A percentile compares a stretch with the other conserved stretches of the same genome.
Evolutionary conservation across 1,284 basidiomycete species (phyloP).

Genomic region (Abortiporus biennis): DNA sequence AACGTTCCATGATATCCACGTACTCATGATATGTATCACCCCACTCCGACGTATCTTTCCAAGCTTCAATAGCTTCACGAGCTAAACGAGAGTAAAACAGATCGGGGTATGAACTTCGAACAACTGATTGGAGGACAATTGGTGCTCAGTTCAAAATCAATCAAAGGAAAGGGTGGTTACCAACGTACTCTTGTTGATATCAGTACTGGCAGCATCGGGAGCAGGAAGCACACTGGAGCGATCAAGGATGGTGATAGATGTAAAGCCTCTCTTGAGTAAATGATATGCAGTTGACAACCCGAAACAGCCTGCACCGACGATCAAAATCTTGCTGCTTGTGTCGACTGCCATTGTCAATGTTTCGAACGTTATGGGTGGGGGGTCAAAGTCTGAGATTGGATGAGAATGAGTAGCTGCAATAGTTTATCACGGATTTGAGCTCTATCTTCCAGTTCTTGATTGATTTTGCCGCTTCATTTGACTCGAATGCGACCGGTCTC

Average conservation of each 20-base stretch:
- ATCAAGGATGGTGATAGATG: constrained; percentile 70
- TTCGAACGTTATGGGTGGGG: background rate
- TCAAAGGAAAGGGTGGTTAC: background rate
- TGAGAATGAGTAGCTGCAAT: background rate
- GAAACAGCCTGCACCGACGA: constrained; percentile 84
- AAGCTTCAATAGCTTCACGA: constrained; percentile 63
- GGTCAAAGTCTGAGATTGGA: no score
- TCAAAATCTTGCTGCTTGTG: constrained; percentile 40
- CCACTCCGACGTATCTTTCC: constrained; percentile 67
- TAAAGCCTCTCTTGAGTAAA: constrained; percentile 64
- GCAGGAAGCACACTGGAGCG: constrained; percentile 62
- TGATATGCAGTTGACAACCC: constrained; percentile 82
- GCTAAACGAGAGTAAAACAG: constrained; percentile 66
- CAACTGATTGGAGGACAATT: constrained; percentile 35
- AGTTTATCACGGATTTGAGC: background rate
- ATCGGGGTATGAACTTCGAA: constrained; percentile 67
- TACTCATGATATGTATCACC: constrained; percentile 78
- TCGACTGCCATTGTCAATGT: constrained; percentile 1
- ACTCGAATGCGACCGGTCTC: no score
- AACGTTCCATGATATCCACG: constrained; percentile 21
- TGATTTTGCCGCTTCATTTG: no score
- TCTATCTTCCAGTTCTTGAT: no score
- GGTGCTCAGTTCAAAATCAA: background rate
- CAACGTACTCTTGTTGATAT: constrained; percentile 74
- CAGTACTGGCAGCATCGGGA: constrained; percentile 75